These are phyloP conservation scores for Hippophae gyantsensis DNA, from an alignment of 306 rosid genomes.

Conservation along the genomic window DNA sequence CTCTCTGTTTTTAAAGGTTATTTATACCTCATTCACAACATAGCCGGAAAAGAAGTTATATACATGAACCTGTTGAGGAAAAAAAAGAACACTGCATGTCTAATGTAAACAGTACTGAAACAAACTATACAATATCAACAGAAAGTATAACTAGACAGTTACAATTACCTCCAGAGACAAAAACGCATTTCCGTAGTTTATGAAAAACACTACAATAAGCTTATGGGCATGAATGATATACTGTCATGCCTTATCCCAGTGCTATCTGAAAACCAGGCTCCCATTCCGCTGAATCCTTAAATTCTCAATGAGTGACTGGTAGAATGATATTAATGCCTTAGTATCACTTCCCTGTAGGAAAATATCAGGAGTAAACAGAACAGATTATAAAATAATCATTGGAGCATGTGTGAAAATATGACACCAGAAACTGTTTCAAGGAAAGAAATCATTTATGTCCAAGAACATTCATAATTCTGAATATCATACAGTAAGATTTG, in stretches of 20 bases:
- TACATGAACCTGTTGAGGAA: constrained; percentile 47
- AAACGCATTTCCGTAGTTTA: constrained; percentile 24
- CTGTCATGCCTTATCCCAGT: constrained; percentile 18
- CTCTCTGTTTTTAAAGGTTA: no score
- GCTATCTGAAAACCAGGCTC: constrained; percentile 86
- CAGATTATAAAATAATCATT: background rate
- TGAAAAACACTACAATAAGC: constrained; percentile 18
- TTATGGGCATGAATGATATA: constrained; percentile 12
- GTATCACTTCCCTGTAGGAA: constrained; percentile 64
- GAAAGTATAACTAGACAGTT: constrained; percentile 3
- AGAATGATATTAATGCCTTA: constrained; percentile 71
- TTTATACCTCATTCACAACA: no score
- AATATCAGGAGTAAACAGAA: background rate
- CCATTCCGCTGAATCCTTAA: constrained; percentile 78
- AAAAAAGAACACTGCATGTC: constrained; percentile 15
- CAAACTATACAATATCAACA: constrained; percentile 1
- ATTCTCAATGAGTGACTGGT: constrained; percentile 67
- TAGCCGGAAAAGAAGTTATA: constrained; percentile 36
- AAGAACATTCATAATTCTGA: constrained; percentile 5
- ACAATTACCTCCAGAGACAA: constrained; percentile 46
- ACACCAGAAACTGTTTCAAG: background rate
- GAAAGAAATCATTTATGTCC: background rate
- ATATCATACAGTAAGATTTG: constrained; percentile 8
- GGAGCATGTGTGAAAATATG: background rate
- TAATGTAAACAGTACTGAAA: constrained; percentile 1